A percentile compares a stretch with the other conserved stretches of the same genome.
phyloP scores from a whole-genome alignment of 768 basidiomycete species.

The Boletus vinaceobasis region DNA sequence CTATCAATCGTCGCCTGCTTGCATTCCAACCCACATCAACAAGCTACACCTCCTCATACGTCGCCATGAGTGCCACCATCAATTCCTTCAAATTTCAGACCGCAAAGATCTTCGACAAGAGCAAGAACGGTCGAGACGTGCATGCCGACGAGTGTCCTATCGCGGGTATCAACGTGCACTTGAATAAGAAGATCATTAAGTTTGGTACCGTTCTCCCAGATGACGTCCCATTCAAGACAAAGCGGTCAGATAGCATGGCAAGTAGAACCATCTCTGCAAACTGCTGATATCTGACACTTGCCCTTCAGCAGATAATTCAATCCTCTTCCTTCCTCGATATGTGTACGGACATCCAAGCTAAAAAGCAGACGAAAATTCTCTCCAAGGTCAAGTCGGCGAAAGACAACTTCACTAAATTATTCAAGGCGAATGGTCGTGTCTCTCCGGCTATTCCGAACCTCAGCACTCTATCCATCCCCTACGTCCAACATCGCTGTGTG shows the following conservation, averaged over 20 bases:
- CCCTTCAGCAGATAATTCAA: background rate
- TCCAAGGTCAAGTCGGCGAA: constrained; percentile 6
- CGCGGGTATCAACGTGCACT: background rate
- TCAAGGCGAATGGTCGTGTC: background rate
- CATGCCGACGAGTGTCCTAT: background rate
- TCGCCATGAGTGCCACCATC: background rate
- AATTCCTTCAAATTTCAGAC: background rate
- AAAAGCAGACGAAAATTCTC: background rate
- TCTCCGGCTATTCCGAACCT: background rate
- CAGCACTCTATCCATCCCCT: background rate
- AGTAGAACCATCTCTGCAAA: background rate
- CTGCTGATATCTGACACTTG: background rate
- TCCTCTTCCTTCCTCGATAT: background rate
- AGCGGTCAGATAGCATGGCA: background rate
- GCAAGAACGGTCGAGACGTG: background rate
- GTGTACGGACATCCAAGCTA: background rate
- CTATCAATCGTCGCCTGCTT: background rate
- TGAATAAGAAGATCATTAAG: background rate
- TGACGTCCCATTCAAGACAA: background rate
- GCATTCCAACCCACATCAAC: background rate
- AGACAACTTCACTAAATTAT: constrained; percentile 1
- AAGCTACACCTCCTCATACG: background rate
- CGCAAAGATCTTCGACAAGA: background rate
- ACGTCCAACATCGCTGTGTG: too few species aligned
- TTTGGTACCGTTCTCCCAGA: background rate